Evolutionary conservation across 768 basidiomycete species (phyloP), one percentile per base, ranked within the genome.

Genomic region (Cyathus striatus): DNA sequence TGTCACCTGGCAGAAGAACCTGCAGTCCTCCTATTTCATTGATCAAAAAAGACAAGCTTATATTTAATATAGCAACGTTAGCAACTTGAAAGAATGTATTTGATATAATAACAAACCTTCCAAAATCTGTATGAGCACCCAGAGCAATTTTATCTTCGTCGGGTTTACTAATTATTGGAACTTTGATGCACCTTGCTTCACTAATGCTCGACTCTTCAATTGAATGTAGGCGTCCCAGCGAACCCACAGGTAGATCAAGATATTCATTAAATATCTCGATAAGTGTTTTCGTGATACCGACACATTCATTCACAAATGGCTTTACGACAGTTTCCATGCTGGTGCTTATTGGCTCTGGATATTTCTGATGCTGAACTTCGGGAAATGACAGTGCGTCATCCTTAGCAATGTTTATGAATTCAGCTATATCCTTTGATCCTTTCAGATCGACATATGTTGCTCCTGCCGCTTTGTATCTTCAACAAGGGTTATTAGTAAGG

Each of bases 61-160:
- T 49, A 44, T 69, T 0, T 63, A 65, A 41, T 70, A 20, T n/a
- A n/a, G n/a, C n/a, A n/a, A n/a, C n/a, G n/a, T n/a, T n/a, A n/a
- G n/a, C n/a, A n/a, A n/a, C n/a, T n/a, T n/a, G n/a, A n/a, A n/a
- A n/a, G n/a, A n/a, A n/a, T n/a, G n/a, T n/a, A n/a, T n/a, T n/a
- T 36, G 23, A 4, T 25, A 38, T 10, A 7, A 23, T 24, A 27
- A 32, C 38, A 10, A 76, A 59, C 27, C 76, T 78, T 55, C 82
- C 80, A 46, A 82, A 83, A 56, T 83, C 83, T 2, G 81, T 82
- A 54, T 85, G 83, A 1, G 73, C 70, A n/a, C 79, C 79, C 10
- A 82, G 49, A 1, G 65, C 61, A 17, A 55, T 20, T n/a, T 10
- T 42, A 20, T 50, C 50, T 5, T 38, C 45, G 6, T 10, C 16